These are phyloP conservation scores for Schoenoplectus tabernaemontani DNA, from an alignment of 202 grass and related monocot genomes.

Conservation along the genomic window DNA sequence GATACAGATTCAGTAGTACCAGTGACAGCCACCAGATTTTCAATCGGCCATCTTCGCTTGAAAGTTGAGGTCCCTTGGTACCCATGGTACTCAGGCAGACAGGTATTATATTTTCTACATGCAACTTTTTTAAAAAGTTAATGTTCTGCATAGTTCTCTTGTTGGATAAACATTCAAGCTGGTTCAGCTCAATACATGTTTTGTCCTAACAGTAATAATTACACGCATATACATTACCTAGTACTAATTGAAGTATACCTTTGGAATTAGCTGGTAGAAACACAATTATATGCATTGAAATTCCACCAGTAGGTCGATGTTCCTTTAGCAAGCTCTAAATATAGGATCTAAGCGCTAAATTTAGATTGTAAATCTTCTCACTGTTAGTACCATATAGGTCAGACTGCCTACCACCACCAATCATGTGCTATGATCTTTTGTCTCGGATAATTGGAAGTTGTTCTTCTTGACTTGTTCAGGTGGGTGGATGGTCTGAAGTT, in stretches of 20 bases:
- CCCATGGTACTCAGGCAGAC: conserved; percentile 80
- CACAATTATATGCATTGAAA: background rate
- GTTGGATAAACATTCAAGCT: background rate
- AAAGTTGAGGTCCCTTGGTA: conserved; percentile 82
- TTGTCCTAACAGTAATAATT: no score
- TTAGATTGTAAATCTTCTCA: background rate
- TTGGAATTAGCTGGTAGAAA: background rate
- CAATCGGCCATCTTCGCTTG: conserved; percentile 59
- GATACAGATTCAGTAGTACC: conserved; percentile 95
- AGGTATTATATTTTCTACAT: conserved; percentile 38
- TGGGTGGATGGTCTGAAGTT: conserved; percentile 84
- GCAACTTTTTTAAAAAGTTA: background rate
- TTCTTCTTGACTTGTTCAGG: conserved; percentile 29
- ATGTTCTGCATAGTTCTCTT: background rate
- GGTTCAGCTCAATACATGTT: background rate
- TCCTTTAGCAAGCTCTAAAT: background rate
- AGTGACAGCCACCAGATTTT: conserved; percentile 73
- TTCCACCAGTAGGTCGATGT: background rate
- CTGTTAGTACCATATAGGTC: background rate
- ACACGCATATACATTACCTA: no score
- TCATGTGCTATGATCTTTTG: background rate
- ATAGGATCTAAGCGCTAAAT: background rate
- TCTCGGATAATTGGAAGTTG: no score
- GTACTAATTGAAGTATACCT: background rate
- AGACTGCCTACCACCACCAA: background rate